phyloP scores from a whole-genome alignment of 352 stramenopile genomes.

The Blastocystis sp. region DNA sequence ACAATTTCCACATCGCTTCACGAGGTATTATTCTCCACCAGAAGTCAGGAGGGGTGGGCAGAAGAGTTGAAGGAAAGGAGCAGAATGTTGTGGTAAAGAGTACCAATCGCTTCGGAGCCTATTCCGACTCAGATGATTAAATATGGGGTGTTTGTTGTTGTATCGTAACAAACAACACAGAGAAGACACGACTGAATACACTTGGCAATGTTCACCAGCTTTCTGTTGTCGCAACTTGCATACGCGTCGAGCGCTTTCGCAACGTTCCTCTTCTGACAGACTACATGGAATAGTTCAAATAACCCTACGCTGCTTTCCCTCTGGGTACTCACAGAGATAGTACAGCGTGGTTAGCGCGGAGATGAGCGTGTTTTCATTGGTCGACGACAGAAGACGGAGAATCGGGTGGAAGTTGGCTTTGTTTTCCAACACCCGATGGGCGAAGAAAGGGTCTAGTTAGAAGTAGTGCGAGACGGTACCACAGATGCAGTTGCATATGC shows the following conservation, averaged over 20 bases:
- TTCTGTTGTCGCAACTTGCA: background rate
- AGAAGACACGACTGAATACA: no score
- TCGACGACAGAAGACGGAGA: background rate
- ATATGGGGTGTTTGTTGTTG: background rate
- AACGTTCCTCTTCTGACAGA: background rate
- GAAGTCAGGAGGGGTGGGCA: background rate
- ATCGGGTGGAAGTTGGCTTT: constrained; percentile 11
- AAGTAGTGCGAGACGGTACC: background rate
- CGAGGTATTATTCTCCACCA: background rate
- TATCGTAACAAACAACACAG: no score
- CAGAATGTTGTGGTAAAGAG: background rate
- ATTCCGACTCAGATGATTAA: background rate
- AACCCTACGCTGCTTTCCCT: background rate
- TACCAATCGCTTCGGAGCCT: background rate
- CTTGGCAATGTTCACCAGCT: background rate
- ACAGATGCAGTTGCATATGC: constrained; percentile 34
- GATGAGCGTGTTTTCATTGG: constrained; percentile 21
- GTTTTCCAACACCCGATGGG: background rate
- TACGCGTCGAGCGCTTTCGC: background rate
- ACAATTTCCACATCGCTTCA: background rate
- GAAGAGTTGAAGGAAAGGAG: background rate
- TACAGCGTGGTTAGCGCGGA: constrained; percentile 16
- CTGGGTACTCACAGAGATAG: background rate
- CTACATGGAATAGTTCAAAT: background rate
- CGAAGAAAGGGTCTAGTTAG: background rate